Conservation (phyloP, 345 rosid genomes). For the Salix suchowensis region DNA sequence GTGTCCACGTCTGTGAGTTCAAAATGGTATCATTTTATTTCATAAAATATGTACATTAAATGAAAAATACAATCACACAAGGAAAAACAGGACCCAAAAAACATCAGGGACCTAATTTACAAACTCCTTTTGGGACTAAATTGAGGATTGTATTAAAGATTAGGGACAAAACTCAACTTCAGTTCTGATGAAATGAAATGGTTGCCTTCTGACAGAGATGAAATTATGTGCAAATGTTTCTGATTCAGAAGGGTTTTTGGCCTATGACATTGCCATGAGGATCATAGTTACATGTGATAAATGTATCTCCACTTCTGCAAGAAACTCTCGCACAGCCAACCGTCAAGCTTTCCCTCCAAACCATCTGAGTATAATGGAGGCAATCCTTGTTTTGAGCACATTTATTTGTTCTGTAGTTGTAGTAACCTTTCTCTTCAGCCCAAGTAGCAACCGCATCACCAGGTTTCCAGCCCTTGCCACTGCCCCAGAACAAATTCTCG, state of each 20-base stretch:
- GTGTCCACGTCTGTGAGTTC: too few species aligned
- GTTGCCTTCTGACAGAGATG: too few species aligned
- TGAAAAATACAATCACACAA: too few species aligned
- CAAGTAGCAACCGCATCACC: constrained; percentile 46
- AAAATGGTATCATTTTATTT: too few species aligned
- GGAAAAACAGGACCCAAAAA: not conserved
- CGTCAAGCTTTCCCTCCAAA: constrained; percentile 56
- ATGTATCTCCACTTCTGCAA: constrained; percentile 49
- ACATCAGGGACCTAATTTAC: not conserved
- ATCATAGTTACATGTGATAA: constrained; percentile 52
- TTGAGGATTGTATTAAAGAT: too few species aligned
- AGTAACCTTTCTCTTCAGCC: constrained; percentile 46
- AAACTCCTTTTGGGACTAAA: not conserved
- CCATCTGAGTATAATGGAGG: constrained; percentile 56
- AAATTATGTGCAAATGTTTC: too few species aligned
- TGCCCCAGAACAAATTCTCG: constrained; percentile 61
- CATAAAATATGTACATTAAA: too few species aligned
- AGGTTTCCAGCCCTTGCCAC: constrained; percentile 49
- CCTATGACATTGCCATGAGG: constrained; percentile 64
- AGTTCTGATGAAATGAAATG: too few species aligned
- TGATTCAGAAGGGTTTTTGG: constrained; percentile 49
- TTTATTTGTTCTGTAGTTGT: constrained; percentile 35
- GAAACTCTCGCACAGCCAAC: constrained; percentile 49
- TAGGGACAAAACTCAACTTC: too few species aligned
- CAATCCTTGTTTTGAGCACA: constrained; percentile 43